These are phyloP conservation scores for Melampsora occidentalis DNA, from an alignment of 1,284 basidiomycete species.

Conservation along the genomic window DNA sequence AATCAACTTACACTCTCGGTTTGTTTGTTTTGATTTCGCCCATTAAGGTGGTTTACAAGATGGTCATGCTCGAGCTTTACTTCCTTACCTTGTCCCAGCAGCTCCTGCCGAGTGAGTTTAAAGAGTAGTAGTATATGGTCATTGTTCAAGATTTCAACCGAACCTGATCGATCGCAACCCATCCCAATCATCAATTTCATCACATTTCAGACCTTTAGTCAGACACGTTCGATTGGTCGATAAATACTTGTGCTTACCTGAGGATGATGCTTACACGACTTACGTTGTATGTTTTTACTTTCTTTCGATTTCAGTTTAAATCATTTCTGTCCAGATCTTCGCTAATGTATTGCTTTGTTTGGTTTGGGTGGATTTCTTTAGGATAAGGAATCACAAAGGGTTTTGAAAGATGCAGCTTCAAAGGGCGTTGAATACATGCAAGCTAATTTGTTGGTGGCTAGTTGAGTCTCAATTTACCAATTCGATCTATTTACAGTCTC, in stretches of 20 bases:
- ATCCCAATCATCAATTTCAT: background rate
- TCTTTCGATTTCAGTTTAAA: background rate
- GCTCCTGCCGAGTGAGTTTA: slow-evolving; percentile 35
- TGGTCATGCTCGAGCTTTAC: slow-evolving; percentile 41
- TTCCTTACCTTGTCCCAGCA: slow-evolving; percentile 38
- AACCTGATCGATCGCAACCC: background rate
- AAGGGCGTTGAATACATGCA: slow-evolving; percentile 47
- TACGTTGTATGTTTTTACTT: slow-evolving; percentile 22
- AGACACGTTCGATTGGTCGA: slow-evolving; percentile 44
- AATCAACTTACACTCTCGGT: slow-evolving; percentile 17
- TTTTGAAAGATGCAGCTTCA: slow-evolving; percentile 44
- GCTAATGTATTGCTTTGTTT: background rate
- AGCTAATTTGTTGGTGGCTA: slow-evolving; percentile 45
- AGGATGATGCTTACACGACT: slow-evolving; percentile 45
- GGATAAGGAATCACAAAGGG: slow-evolving; percentile 44
- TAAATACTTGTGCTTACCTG: slow-evolving; percentile 43
- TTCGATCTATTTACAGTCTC: background rate
- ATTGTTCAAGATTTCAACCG: background rate
- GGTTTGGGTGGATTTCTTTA: background rate
- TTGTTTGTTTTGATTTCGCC: background rate
- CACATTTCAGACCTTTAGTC: slow-evolving; percentile 24
- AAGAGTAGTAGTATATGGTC: background rate
- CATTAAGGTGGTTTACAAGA: slow-evolving; percentile 40
- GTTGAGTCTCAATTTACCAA: slow-evolving; percentile 10
- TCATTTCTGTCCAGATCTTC: background rate